Evolutionary conservation across 306 rosid genomes (phyloP).

Genomic region (Purshia tridentata): DNA sequence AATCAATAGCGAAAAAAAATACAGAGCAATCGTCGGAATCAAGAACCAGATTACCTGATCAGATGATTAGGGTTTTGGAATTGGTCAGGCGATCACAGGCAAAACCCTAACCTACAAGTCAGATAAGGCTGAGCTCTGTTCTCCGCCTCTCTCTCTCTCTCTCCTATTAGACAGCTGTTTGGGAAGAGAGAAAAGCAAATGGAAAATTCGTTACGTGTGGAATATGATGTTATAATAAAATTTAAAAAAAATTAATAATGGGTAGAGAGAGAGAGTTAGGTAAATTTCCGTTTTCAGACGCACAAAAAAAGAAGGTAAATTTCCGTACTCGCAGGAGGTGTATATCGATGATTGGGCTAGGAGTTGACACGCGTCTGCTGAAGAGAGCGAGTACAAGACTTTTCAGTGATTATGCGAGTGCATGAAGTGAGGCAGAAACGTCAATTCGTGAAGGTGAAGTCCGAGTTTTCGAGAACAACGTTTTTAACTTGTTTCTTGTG

Average conservation of each 20-base stretch:
- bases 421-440: no score
- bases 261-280: neutral
- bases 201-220: neutral
- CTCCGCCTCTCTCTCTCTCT: slow-evolving; percentile 22
- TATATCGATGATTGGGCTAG: no score
- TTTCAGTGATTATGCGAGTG: neutral
- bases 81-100: neutral
- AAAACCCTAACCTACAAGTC: slow-evolving; percentile 36
- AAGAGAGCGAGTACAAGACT: neutral
- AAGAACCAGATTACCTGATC: slow-evolving; percentile 44
- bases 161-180: slow-evolving; percentile 20
- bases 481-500: no score
- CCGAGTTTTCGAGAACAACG: no score
- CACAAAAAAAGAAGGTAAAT: no score
- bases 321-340: neutral
- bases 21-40: neutral
- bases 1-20: no score
- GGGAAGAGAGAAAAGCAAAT: slow-evolving; percentile 18
- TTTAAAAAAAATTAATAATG: neutral
- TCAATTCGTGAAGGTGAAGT: no score
- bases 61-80: slow-evolving; percentile 41
- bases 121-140: slow-evolving; percentile 35
- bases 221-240: neutral
- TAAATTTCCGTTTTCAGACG: neutral
- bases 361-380: no score